These are phyloP conservation scores for Schwanniomyces sp. DNA, from an alignment of 805 yeast genomes.

Conservation along the genomic window DNA sequence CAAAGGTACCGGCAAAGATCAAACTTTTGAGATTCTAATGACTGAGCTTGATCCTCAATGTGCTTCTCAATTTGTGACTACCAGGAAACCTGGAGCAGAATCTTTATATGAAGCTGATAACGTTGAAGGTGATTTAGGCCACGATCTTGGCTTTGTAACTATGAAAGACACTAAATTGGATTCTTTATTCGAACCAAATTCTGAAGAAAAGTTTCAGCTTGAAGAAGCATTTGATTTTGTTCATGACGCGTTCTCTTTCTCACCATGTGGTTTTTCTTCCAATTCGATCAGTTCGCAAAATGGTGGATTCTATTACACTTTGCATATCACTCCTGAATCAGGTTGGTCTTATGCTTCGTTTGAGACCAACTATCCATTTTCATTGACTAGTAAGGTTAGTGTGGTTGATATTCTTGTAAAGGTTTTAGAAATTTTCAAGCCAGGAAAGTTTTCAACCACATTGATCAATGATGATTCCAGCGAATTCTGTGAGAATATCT, in stretches of 20 bases:
- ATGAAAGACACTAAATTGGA: slow-evolving; percentile 65
- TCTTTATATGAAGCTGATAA: slow-evolving; percentile 39
- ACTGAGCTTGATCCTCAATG: slow-evolving; percentile 65
- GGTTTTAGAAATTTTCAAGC: slow-evolving; percentile 66
- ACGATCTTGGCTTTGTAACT: slow-evolving; percentile 68
- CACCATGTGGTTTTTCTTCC: slow-evolving; percentile 95
- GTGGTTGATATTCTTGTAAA: slow-evolving; percentile 57
- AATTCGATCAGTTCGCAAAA: slow-evolving; percentile 65
- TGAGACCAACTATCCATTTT: slow-evolving; percentile 77
- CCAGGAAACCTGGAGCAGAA: slow-evolving; percentile 45
- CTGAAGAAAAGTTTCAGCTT: neutral
- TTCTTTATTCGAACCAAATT: slow-evolving; percentile 44
- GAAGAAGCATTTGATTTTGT: slow-evolving; percentile 33
- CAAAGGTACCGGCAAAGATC: slow-evolving; percentile 41
- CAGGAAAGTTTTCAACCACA: slow-evolving; percentile 66
- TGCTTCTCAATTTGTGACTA: slow-evolving; percentile 59
- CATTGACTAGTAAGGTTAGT: slow-evolving; percentile 32
- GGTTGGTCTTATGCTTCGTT: slow-evolving; percentile 97
- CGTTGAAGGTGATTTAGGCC: slow-evolving; percentile 73
- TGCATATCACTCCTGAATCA: slow-evolving; percentile 90
- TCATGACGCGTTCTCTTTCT: slow-evolving; percentile 86
- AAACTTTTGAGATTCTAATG: slow-evolving; percentile 89
- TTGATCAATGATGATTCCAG: slow-evolving; percentile 31
- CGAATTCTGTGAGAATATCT: slow-evolving; percentile 9
- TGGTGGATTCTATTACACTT: slow-evolving; percentile 61